Conservation (phyloP, 345 rosid genomes). For the Salix purpurea region DNA sequence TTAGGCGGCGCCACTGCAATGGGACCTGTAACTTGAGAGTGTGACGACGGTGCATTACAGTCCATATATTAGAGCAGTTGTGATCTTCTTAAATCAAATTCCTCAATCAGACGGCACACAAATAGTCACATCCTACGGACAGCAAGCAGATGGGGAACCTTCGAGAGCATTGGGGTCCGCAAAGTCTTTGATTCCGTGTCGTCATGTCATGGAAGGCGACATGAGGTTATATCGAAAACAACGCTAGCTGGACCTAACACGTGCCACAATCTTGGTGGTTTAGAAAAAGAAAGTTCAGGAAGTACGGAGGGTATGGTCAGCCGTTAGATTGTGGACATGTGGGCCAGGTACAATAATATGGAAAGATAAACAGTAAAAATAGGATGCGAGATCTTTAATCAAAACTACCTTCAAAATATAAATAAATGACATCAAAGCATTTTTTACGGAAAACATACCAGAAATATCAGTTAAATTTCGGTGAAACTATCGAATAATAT, state of each 20-base stretch:
- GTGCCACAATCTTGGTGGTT: slow-evolving; percentile 21
- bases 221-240: slow-evolving; percentile 1
- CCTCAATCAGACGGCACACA: neutral
- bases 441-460: no score
- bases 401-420: no score
- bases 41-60: slow-evolving; percentile 27
- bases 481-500: no score
- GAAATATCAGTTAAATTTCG: no score
- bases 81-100: neutral
- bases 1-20: slow-evolving; percentile 6
- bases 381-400: no score
- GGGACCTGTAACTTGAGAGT: neutral
- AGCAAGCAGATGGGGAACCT: slow-evolving; percentile 17
- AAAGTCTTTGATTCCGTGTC: neutral
- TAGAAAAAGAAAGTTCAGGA: neutral
- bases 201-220: neutral
- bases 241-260: slow-evolving; percentile 10
- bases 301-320: neutral
- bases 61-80: slow-evolving; percentile 17
- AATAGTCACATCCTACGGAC: neutral
- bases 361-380: no score
- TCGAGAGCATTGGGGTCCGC: slow-evolving; percentile 11
- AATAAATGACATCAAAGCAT: no score
- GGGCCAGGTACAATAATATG: neutral
- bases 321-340: neutral